These are phyloP conservation scores for Phytophthora nicotianae DNA, from an alignment of 352 stramenopile genomes.

Conservation along the genomic window DNA sequence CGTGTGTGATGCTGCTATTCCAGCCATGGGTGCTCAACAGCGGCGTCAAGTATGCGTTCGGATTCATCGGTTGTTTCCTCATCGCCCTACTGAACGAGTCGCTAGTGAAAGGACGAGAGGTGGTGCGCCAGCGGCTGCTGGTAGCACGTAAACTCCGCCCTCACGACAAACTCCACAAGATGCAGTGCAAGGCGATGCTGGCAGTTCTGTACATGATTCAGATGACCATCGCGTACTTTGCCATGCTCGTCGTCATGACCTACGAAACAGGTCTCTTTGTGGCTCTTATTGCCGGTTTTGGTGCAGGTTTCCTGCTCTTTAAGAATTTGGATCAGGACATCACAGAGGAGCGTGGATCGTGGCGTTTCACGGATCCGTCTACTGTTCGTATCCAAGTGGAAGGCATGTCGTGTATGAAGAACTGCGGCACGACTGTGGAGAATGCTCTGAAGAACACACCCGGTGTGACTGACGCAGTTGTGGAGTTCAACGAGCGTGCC, in stretches of 20 bases:
- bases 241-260: constrained; percentile 85
- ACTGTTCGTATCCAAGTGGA: constrained; percentile 80
- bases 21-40: constrained; percentile 80
- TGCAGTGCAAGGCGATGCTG: constrained; percentile 66
- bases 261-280: constrained; percentile 83
- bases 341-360: constrained; percentile 69
- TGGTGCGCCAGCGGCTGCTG: constrained; percentile 54
- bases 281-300: constrained; percentile 73
- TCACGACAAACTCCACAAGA: constrained; percentile 61
- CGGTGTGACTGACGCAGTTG: constrained; percentile 78
- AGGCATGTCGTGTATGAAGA: constrained; percentile 96
- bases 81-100: constrained; percentile 73
- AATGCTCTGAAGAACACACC: constrained; percentile 65
- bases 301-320: constrained; percentile 68
- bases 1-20: constrained; percentile 80
- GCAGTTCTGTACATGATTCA: constrained; percentile 78
- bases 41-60: constrained; percentile 73
- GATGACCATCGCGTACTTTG: constrained; percentile 85
- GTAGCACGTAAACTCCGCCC: constrained; percentile 37
- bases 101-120: constrained; percentile 60
- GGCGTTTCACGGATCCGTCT: constrained; percentile 74
- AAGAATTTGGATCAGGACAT: constrained; percentile 79
- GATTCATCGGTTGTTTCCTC: constrained; percentile 69
- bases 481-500: constrained; percentile 75
- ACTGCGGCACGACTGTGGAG: constrained; percentile 93